Evolutionary conservation across 495 filamentous ascomycete genomes (phyloP), one percentile per base, ranked within the genome.

Genomic region (Alectoria sarmentosa): DNA sequence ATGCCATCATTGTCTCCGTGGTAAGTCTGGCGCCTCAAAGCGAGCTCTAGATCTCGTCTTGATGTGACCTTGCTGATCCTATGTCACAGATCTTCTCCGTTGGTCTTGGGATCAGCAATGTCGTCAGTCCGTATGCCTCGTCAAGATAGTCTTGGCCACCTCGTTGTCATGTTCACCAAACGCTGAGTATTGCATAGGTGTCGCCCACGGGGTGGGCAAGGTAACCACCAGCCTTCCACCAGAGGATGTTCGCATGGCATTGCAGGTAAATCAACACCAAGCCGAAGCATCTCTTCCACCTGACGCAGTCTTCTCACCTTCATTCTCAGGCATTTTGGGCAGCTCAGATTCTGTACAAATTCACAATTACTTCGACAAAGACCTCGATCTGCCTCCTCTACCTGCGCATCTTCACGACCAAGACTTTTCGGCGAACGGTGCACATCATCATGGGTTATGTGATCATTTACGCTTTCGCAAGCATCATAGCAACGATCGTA

Each of bases 401-500:
- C 64, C 72, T 74, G 42, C 72, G 72, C 14, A 67, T 76, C 58
- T 77, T 77, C 61, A 71, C 72, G 14, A 68, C 74, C 2, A 67
- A 65, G 36, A 55, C 57, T 34, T 76, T 75, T 62, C 70, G 70
- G 10, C 42, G 37, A 7, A 9, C 41, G 44, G 73, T 73, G 19
- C 69, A 76, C 39, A 64, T 71, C n/a, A 71, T 82, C 62, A 75
- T 76, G 23, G 63, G 63, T 15, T 74, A 80, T 37, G 73, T 76
- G 1, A 60, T 76, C 14, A 57, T 64, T 19, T 81, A 80, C 65
- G 73, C 75, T 11, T 64, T 78, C 34, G 73, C 72, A 54, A 78
- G 78, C 60, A 76, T 79, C 61, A 73, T 79, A 44, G 69, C 73
- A 11, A 78, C 73, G 32, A 71, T 78, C 54, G 76, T 82, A 56